Percentiles rank a stretch among this genome's conserved stretches.
These are phyloP conservation scores for Xylaria bambusicola DNA, from an alignment of 495 filamentous ascomycete species.

Conservation along the genomic window DNA sequence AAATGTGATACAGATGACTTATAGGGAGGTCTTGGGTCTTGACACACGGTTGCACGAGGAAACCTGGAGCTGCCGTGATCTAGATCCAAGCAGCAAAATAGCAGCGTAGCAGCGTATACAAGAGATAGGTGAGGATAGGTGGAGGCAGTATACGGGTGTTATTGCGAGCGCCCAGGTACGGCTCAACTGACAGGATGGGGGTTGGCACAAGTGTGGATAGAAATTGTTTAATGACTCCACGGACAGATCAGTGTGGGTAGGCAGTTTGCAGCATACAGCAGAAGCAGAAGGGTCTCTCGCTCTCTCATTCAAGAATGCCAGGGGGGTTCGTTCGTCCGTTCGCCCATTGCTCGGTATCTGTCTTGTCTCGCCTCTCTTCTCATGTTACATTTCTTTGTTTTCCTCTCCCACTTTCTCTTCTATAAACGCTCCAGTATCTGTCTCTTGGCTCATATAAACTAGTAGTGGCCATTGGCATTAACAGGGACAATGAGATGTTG, in stretches of 20 bases:
- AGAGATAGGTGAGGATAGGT: no score
- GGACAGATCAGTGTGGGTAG: slow-evolving; percentile 19
- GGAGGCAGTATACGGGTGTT: slow-evolving; percentile 9
- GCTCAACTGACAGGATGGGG: slow-evolving; percentile 2
- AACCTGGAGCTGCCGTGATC: slow-evolving; percentile 18
- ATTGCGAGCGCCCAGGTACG: slow-evolving; percentile 6
- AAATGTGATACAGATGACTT: slow-evolving; percentile 15
- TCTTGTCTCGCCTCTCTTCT: background rate
- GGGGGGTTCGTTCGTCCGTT: slow-evolving; percentile 12
- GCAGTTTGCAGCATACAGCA: slow-evolving; percentile 3
- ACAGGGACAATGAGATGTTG: no score
- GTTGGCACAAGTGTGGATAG: slow-evolving; percentile 17
- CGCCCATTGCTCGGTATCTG: background rate
- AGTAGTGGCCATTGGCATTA: no score
- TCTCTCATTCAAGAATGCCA: slow-evolving; percentile 14
- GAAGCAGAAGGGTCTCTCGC: background rate
- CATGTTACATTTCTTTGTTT: no score
- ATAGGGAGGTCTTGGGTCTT: slow-evolving; percentile 12
- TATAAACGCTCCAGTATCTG: no score
- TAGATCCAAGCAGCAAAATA: slow-evolving; percentile 4
- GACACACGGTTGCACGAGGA: slow-evolving; percentile 20
- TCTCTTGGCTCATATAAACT: no score
- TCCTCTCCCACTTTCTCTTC: background rate
- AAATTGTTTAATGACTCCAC: slow-evolving; percentile 19
- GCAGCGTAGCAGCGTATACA: background rate